Evolutionary conservation across 1,139 yeast genomes (phyloP), one percentile per base, ranked within the genome.

Genomic region (Suzukiozyma palmioleophila): DNA sequence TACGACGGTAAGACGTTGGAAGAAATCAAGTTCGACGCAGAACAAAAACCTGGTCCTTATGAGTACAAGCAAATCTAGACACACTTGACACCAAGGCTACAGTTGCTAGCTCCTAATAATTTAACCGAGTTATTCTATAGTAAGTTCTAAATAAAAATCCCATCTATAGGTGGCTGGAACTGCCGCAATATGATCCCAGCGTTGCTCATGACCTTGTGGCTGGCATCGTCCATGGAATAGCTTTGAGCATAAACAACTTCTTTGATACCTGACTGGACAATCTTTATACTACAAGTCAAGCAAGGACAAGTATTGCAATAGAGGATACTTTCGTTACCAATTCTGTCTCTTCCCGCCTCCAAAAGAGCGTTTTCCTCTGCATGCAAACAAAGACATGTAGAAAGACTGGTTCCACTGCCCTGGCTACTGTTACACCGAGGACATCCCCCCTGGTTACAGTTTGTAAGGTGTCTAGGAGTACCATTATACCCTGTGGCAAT

Each of bases 281-380:
- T 90, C 62, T 92, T 92, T 36, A 92, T 88, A 6, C 96, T 81
- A 59, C 99, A 92, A 0, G 98, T 94, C 45, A 92, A 68, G 57
- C 99, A 94, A 0, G 99, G 99, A 55, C 97, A 92, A 0, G 98
- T 92, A 58, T 92, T 92, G 62, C 98, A 94, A 60, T 92, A 92
- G 41, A 92, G 63, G 0, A 79, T 81, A n/a, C 86, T 84, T 13
- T 53, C 53, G 35, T 59, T 65, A 31, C 60, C 51, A 14, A 89
- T 77, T 43, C 98, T 69, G 48, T 86, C 96, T 46, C 97, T 73
- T 1, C 98, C 98, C 10, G 97, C 87, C 58, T 92, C 98, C 39
- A 94, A 63, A 33, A 92, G 67, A 0, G 98, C 98, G 59, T 94
- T 92, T 53, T 92, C 99, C 57, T 92, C 98, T 0, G 98, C 98